Base-by-base conservation (phyloP, 163 green algal species). In the Chlorella variabilis region DNA sequence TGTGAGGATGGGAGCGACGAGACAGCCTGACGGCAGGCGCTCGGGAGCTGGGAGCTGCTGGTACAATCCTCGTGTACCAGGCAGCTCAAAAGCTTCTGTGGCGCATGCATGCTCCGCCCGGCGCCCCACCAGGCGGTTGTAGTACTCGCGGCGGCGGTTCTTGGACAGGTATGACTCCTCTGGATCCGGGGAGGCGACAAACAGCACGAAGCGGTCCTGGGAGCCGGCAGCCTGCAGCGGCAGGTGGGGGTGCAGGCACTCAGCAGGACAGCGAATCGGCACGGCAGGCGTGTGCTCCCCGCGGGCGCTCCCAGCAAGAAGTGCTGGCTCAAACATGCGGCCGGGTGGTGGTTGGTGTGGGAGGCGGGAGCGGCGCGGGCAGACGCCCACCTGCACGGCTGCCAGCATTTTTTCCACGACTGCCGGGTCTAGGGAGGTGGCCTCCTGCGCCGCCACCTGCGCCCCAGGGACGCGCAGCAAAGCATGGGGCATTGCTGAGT, bases 51-150 rank as follows among this genome's bases (percentile, higher is more conserved):
- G n/a, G n/a, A n/a, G n/a, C n/a, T n/a, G n/a, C n/a, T n/a, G n/a
- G n/a, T n/a, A n/a, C n/a, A n/a, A n/a, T n/a, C n/a, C n/a, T n/a
- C n/a, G n/a, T n/a, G n/a, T n/a, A n/a, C n/a, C n/a, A n/a, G n/a
- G n/a, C n/a, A n/a, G n/a, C n/a, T n/a, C n/a, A n/a, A n/a, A n/a
- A n/a, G n/a, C n/a, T n/a, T n/a, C n/a, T n/a, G n/a, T n/a, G n/a
- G n/a, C n/a, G n/a, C n/a, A n/a, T n/a, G n/a, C n/a, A n/a, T 54
- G 45, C 45, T 23, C 45, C 11, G 11, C 45, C 15, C 45, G 11
- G 11, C 54, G 36, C 9, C 75, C 34, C 61, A 81, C 76, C 48
- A 82, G 62, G 3, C 71, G 67, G 73, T 91, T 91, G 85, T 91
- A 91, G 59, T 48, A 85, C 38, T 88, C 71, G n/a, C n/a, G n/a